Percentiles rank a stretch among this genome's conserved stretches.
Evolutionary conservation across 805 yeast genomes (phyloP).

Genomic region (Candida andamanensis): DNA sequence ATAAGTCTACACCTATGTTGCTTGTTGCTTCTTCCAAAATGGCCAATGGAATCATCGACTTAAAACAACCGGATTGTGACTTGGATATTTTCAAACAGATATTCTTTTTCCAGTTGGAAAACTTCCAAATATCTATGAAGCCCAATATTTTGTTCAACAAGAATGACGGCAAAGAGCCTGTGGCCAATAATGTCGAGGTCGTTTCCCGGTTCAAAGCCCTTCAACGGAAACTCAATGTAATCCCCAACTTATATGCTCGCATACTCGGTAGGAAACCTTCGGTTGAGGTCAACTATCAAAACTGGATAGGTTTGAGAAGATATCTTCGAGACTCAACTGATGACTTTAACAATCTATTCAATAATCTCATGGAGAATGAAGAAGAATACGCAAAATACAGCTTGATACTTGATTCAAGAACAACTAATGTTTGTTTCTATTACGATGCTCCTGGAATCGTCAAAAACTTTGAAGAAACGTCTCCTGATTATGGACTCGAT

Average conservation of each 20-base stretch:
- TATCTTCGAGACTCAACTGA: slow-evolving; percentile 44
- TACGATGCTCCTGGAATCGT: slow-evolving; percentile 65
- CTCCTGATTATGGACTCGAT: slow-evolving; percentile 50
- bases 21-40: slow-evolving; percentile 55
- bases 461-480: slow-evolving; percentile 4
- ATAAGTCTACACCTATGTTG: slow-evolving; percentile 68
- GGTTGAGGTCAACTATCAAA: slow-evolving; percentile 2
- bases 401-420: slow-evolving; percentile 57
- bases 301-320: slow-evolving; percentile 77
- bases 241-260: slow-evolving; percentile 2
- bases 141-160: slow-evolving; percentile 66
- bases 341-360: slow-evolving; percentile 27
- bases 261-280: slow-evolving; percentile 3
- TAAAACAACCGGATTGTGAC: slow-evolving; percentile 36
- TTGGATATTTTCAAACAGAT: slow-evolving; percentile 55
- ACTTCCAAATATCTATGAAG: slow-evolving; percentile 55
- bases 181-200: slow-evolving; percentile 1
- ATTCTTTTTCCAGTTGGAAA: slow-evolving; percentile 40
- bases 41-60: slow-evolving; percentile 56
- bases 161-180: slow-evolving; percentile 1
- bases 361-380: slow-evolving; percentile 19
- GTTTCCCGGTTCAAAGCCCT: slow-evolving; percentile 7
- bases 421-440: slow-evolving; percentile 51
- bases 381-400: slow-evolving; percentile 83
- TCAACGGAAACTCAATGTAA: slow-evolving; percentile 5